Conservation (phyloP, 495 filamentous ascomycete species). For the Talaromyces liani region DNA sequence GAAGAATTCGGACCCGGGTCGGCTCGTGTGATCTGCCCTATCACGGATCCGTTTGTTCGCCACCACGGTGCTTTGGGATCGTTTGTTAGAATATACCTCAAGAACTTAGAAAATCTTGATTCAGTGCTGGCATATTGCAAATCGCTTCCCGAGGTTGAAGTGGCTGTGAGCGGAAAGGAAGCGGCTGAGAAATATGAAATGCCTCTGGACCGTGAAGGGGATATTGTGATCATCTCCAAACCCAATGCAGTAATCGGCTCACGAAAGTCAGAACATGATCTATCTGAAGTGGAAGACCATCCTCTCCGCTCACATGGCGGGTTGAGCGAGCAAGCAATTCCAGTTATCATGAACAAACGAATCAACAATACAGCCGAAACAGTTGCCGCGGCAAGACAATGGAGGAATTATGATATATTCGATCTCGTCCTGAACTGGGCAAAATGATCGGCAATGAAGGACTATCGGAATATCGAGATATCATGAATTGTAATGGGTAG, state of each 20-base stretch:
- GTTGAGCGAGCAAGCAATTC: constrained; percentile 24
- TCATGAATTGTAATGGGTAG: neutral
- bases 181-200: constrained; percentile 24
- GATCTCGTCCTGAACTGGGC: constrained; percentile 24
- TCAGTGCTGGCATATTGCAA: constrained; percentile 12
- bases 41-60: constrained; percentile 28
- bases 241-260: constrained; percentile 22
- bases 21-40: constrained; percentile 30
- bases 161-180: constrained; percentile 18
- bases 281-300: constrained; percentile 20
- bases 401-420: constrained; percentile 30
- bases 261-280: constrained; percentile 21
- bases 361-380: neutral
- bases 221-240: constrained; percentile 25
- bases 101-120: constrained; percentile 9
- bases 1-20: constrained; percentile 16
- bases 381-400: constrained; percentile 6
- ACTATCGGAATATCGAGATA: neutral
- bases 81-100: constrained; percentile 29
- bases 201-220: constrained; percentile 26
- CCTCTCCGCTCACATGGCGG: constrained; percentile 27
- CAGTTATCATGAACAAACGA: constrained; percentile 21
- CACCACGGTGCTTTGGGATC: constrained; percentile 29
- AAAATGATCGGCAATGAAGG: neutral
- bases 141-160: constrained; percentile 21